These are phyloP conservation scores for Gracilaria domingensis DNA, from an alignment of 23 red algal species.

Conservation along the genomic window DNA sequence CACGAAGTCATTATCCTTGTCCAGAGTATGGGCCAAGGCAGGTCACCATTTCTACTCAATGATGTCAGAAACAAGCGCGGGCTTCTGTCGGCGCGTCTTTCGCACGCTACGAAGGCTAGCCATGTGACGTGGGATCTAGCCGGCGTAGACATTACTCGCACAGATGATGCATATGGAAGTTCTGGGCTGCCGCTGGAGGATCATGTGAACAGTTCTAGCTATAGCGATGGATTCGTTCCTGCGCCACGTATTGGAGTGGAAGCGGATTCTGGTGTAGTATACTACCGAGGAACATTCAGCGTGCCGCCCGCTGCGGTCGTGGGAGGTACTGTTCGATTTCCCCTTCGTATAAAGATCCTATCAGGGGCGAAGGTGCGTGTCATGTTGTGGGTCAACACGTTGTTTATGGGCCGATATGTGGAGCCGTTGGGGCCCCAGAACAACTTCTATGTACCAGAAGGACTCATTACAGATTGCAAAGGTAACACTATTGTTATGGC, in stretches of 20 bases:
- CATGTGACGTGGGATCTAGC: conserved; percentile 74
- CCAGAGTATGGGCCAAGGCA: conserved; percentile 76
- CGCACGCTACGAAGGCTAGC: conserved; percentile 34
- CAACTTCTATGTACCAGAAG: conserved; percentile 90
- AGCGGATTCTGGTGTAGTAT: conserved; percentile 64
- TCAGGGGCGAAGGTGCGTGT: conserved; percentile 43
- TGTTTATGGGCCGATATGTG: conserved; percentile 83
- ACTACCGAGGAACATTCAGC: conserved; percentile 68
- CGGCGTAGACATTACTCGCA: conserved; percentile 70
- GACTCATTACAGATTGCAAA: conserved; percentile 67
- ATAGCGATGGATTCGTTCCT: conserved; percentile 5
- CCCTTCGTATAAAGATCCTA: conserved; percentile 68
- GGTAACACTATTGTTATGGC: conserved; percentile 82
- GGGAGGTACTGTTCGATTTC: conserved; percentile 52
- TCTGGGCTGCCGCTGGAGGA: conserved; percentile 83
- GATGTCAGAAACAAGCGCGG: conserved; percentile 90
- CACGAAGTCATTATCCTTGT: conserved; percentile 88
- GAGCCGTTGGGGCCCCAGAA: conserved; percentile 81
- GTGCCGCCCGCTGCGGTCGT: conserved; percentile 51
- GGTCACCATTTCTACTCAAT: conserved; percentile 90
- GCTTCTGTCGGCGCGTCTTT: conserved; percentile 81
- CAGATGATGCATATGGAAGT: conserved; percentile 85
- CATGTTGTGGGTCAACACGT: conserved; percentile 85
- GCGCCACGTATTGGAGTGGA: conserved; percentile 26
- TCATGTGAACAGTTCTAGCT: conserved; percentile 43